Percentiles rank a stretch among this genome's conserved stretches.
phyloP scores from a whole-genome alignment of 441 rosid genomes.

The Adansonia rubrostipa region DNA sequence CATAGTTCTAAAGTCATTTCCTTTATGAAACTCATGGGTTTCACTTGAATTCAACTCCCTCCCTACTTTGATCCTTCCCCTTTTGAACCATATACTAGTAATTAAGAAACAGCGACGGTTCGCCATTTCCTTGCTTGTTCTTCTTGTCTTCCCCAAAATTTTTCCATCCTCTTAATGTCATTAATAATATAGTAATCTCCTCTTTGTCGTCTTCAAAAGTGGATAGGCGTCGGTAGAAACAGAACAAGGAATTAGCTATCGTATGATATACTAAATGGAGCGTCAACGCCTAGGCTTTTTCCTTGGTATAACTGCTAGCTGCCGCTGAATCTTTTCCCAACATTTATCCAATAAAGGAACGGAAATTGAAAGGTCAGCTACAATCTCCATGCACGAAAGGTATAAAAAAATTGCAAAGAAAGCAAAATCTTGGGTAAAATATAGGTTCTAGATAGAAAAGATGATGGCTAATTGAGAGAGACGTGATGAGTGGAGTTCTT shows the following conservation, averaged over 20 bases:
- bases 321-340: neutral
- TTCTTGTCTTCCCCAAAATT: constrained; percentile 11
- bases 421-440: neutral
- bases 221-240: neutral
- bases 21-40: constrained; percentile 49
- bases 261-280: no score
- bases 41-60: constrained; percentile 41
- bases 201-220: no score
- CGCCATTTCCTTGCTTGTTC: constrained; percentile 59
- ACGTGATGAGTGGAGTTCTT: neutral
- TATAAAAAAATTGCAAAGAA: constrained; percentile 14
- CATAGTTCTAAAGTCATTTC: neutral
- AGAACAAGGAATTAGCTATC: no score
- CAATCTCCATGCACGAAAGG: constrained; percentile 5
- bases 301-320: neutral
- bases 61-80: no score
- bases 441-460: neutral
- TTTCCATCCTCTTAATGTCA: no score
- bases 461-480: neutral
- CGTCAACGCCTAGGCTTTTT: no score
- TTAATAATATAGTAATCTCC: no score
- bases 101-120: neutral
- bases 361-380: no score
- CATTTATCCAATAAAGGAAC: neutral
- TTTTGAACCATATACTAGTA: neutral